Base-by-base conservation (phyloP, 331 rosid species). In the Rhamnella rubrinervis region DNA sequence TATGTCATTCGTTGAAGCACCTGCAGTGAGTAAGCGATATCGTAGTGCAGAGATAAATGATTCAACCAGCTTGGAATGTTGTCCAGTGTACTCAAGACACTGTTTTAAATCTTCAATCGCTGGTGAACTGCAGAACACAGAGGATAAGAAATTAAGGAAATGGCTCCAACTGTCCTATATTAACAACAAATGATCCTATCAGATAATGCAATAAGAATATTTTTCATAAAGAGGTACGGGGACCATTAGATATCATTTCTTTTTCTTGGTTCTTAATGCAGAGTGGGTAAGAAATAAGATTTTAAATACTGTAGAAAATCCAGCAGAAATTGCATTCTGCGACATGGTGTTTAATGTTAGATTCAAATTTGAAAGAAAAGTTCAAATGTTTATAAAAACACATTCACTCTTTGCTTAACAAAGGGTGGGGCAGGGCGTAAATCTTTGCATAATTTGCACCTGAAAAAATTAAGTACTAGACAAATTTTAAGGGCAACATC, bases 1-100 rank as follows among this genome's bases (percentile, higher is more conserved):
- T 81, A 93, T 93, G 81, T 93, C 98, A 85, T 90, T 93, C 55
- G 98, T 93, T 74, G 98, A 90, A 65, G 98, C 97, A 25, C 98
- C 97, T 26, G 98, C 98, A 74, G 97, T 93, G 19, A 93, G 97
- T 74, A 93, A 79, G 72, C 97, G 97, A 80, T 85, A 93, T 59
- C 88, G 97, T 52, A 93, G 84, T 14, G 98, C 88, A 49, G 97
- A 85, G 82, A 93, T 90, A 75, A 93, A 93, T 66, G 98, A 93
- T 75, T 93, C 98, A 74, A 93, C 96, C 76, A 93, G 87, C 85
- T 93, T 93, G 46, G 97, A 91, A 81, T 91, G 97, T 66, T 90
- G 98, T 49, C 98, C 98, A 20, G 98, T 93, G 87, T 88, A 90
- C 71, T 86, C 98, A 81, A 93, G 97, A 82, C 96, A 90, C 74